A percentile compares a stretch with the other conserved stretches of the same genome.
These are phyloP conservation scores for Neurospora sp. DNA, from an alignment of 495 filamentous ascomycete genomes.

Conservation along the genomic window DNA sequence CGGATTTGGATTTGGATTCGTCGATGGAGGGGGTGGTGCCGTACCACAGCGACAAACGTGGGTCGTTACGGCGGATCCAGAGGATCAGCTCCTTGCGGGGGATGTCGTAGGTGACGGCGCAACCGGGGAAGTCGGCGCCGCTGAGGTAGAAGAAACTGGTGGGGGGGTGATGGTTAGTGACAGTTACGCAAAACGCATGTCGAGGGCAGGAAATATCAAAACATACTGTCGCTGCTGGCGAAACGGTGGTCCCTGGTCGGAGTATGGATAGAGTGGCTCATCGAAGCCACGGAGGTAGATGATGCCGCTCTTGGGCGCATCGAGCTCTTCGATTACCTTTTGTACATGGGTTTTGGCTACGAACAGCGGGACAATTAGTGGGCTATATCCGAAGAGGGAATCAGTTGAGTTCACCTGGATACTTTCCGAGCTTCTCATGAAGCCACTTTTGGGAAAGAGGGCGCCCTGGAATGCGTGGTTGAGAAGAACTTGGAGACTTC, in stretches of 20 bases:
- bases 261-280: conserved; percentile 45
- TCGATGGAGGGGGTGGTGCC: conserved; percentile 43
- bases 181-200: background rate
- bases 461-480: background rate
- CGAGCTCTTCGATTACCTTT: conserved; percentile 58
- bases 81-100: conserved; percentile 43
- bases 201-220: background rate
- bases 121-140: conserved; percentile 51
- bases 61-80: conserved; percentile 50
- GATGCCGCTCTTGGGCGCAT: conserved; percentile 44
- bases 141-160: conserved; percentile 56
- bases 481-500: background rate
- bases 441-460: conserved; percentile 4
- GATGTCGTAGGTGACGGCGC: conserved; percentile 54
- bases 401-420: conserved; percentile 12
- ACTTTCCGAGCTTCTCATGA: conserved; percentile 15
- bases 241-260: conserved; percentile 47
- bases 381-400: background rate
- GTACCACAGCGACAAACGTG: conserved; percentile 48
- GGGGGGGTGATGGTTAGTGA: background rate
- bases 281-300: conserved; percentile 47
- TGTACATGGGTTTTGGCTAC: conserved; percentile 73
- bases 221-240: conserved; percentile 54
- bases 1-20: conserved; percentile 38
- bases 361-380: background rate